Base-by-base conservation (phyloP, 768 basidiomycete species). In the Mycena rebaudengoi region DNA sequence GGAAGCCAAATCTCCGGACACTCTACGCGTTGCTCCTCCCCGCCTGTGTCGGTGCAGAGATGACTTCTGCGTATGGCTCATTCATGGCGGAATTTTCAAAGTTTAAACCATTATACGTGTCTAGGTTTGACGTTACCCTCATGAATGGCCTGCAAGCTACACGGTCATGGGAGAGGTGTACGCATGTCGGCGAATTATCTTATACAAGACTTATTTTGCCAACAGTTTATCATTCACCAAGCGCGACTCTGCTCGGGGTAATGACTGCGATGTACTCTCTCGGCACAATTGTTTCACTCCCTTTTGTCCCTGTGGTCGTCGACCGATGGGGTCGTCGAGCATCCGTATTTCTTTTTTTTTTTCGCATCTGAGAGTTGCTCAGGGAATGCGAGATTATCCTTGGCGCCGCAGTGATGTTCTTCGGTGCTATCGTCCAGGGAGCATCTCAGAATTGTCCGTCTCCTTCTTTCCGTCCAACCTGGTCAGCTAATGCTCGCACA, bases 211-310 rank as follows among this genome's bases (percentile, higher is more conserved):
- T 40, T 6, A 53, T 21, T 23, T 18, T 3, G n/a, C 1, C 35
- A 20, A 5, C 26, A 61, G 60, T 54, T 48, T 61, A 61, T 32
- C 43, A 61, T 40, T 37, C 18, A 3, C 60, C 60, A 7, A 7
- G 52, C 2, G 12, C 51, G 14, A 48, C 20, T 35, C 20, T 46
- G 28, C 20, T 61, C 13, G 60, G 52, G 7, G n/a, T 46, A 25
- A 61, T 61, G 35, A 54, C 51, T 7, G 60, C 60, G 1, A 54
- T 54, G 26, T 61, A 61, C 29, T 61, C 60, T 7, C 60, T 61
- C 10, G 60, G 60, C 2, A 52, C 51, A 1, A 54, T 53, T 5
- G 39, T 29, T 32, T 53, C 52, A n/a, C 51, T 61, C 13, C 33
- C 60, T 0, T 13, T 54, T 4, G 60, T 61, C 1, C 51, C 60